These are phyloP conservation scores for Fusarium sp. DNA, from an alignment of 2,329 filamentous ascomycete species.

Conservation along the genomic window DNA sequence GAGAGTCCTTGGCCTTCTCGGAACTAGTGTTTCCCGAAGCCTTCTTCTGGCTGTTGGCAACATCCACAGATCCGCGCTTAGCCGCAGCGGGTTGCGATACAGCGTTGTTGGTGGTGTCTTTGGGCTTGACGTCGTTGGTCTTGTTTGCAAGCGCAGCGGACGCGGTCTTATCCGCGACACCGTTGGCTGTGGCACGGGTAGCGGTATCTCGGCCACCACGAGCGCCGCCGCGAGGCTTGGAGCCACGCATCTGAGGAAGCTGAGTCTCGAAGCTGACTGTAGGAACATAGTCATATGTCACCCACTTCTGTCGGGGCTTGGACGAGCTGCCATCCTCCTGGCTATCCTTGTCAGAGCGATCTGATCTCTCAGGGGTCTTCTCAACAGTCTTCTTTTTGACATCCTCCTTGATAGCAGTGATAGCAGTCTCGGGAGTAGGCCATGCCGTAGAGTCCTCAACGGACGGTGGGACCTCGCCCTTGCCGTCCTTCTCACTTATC, in stretches of 20 bases:
- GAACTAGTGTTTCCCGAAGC: constrained; percentile 50
- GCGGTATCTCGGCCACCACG: constrained; percentile 58
- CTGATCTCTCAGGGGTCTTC: constrained; percentile 69
- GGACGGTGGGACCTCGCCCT: constrained; percentile 66
- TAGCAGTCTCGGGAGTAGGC: constrained; percentile 89
- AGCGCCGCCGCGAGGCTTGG: constrained; percentile 66
- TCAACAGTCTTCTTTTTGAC: constrained; percentile 79
- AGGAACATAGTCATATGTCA: constrained; percentile 84
- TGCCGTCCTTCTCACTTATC: constrained; percentile 59
- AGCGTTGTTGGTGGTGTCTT: constrained; percentile 58
- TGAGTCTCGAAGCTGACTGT: constrained; percentile 90
- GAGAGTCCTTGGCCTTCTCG: constrained; percentile 61
- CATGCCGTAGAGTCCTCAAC: constrained; percentile 85
- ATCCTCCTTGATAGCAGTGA: constrained; percentile 75
- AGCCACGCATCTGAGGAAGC: constrained; percentile 69
- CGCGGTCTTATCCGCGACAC: constrained; percentile 57
- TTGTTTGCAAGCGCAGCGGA: constrained; percentile 52
- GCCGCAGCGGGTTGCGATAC: constrained; percentile 55
- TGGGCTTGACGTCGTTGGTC: constrained; percentile 53
- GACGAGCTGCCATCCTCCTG: constrained; percentile 64
- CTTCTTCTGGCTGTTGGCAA: constrained; percentile 60
- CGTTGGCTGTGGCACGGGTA: constrained; percentile 55
- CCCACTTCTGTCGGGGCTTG: constrained; percentile 80
- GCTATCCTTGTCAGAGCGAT: constrained; percentile 74
- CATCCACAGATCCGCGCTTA: constrained; percentile 64